Evolutionary conservation across 108 stramenopile species (phyloP).

Genomic region (Conticribra guillardii): DNA sequence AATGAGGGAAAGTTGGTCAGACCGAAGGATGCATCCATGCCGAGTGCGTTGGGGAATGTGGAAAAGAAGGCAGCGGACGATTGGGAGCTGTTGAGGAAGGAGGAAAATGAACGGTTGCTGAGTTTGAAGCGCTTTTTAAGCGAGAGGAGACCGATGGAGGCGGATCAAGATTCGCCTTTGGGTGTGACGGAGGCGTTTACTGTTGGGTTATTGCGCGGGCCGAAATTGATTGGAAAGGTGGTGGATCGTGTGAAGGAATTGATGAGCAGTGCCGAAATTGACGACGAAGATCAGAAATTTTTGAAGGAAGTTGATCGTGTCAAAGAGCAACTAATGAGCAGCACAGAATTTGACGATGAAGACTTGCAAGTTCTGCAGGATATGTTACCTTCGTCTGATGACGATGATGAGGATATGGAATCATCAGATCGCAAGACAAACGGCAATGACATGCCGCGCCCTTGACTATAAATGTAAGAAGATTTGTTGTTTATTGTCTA

Average conservation of each 20-base stretch:
- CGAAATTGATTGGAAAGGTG: conserved; percentile 60
- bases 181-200: conserved; percentile 72
- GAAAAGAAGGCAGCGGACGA: conserved; percentile 68
- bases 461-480: too few species aligned
- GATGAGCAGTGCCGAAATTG: conserved; percentile 58
- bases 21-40: conserved; percentile 71
- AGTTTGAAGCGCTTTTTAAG: conserved; percentile 61
- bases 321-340: conserved; percentile 64
- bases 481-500: neutral
- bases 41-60: conserved; percentile 71
- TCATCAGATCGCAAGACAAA: neutral
- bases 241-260: conserved; percentile 70
- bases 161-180: conserved; percentile 48
- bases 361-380: conserved; percentile 27
- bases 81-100: conserved; percentile 59
- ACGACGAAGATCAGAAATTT: conserved; percentile 29
- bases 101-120: conserved; percentile 69
- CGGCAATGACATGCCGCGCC: neutral
- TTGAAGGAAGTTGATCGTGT: conserved; percentile 70
- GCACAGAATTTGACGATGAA: conserved; percentile 48
- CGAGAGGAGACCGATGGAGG: conserved; percentile 78
- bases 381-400: neutral
- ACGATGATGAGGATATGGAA: conserved; percentile 1
- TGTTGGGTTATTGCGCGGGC: conserved; percentile 72
- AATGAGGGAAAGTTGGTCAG: conserved; percentile 58